These are phyloP conservation scores for Oxytropis ochrocephala DNA, from an alignment of 306 rosid genomes.

Conservation along the genomic window DNA sequence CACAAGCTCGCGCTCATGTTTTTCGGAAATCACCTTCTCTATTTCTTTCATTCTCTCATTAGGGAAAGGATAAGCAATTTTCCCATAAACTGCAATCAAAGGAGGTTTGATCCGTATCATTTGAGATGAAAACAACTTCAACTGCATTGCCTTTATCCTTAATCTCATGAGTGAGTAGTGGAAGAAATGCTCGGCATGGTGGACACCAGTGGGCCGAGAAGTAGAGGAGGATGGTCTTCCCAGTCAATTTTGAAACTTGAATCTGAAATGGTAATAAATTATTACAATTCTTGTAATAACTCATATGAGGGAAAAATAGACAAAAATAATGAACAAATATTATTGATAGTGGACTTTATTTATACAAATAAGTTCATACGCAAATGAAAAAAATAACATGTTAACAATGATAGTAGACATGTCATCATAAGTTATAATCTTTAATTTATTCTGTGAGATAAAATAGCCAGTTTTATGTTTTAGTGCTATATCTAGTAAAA, in stretches of 20 bases:
- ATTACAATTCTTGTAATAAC: too few species aligned
- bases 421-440: too few species aligned
- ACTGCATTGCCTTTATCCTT: constrained; percentile 51
- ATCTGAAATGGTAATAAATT: constrained; percentile 21
- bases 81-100: constrained; percentile 45
- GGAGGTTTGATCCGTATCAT: constrained; percentile 54
- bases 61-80: constrained; percentile 65
- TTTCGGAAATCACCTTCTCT: constrained; percentile 39
- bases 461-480: too few species aligned
- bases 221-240: constrained; percentile 65
- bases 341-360: too few species aligned
- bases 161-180: constrained; percentile 50
- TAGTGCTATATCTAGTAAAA: too few species aligned
- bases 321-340: too few species aligned
- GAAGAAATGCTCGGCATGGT: constrained; percentile 75
- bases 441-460: too few species aligned
- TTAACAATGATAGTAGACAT: too few species aligned
- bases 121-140: constrained; percentile 67
- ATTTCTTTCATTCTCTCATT: constrained; percentile 41
- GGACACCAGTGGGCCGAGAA: constrained; percentile 89
- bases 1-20: constrained; percentile 55
- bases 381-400: too few species aligned
- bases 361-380: too few species aligned
- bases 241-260: constrained; percentile 54
- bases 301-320: too few species aligned